phyloP scores from a whole-genome alignment of 2,329 filamentous ascomycete genomes.

The Claviceps capensis region DNA sequence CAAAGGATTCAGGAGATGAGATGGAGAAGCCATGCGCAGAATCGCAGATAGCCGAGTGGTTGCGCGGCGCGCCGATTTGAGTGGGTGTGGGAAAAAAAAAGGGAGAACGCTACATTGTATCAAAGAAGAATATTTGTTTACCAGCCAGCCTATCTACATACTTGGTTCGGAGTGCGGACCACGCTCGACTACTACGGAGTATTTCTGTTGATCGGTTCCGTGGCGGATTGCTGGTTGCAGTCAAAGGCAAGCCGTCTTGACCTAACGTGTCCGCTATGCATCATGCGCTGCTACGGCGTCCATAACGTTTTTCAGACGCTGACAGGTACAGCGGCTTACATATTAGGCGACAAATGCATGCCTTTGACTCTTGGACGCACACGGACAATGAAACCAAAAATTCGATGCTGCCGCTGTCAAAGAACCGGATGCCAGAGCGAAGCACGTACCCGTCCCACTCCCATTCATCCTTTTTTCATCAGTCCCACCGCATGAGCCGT shows the following conservation, averaged over 20 bases:
- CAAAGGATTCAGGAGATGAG: neutral
- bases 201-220: neutral
- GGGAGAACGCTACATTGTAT: neutral
- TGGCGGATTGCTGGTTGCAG: neutral
- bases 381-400: too few relatives aligned
- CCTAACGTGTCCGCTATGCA: neutral
- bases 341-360: neutral
- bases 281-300: neutral
- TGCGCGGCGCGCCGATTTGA: neutral
- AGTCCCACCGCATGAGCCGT: neutral
- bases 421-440: too few relatives aligned
- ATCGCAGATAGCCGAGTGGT: neutral
- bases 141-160: neutral
- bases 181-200: neutral
- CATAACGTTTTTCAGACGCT: neutral
- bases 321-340: neutral
- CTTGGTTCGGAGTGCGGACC: neutral
- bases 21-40: neutral
- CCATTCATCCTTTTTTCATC: neutral
- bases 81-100: neutral
- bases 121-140: neutral
- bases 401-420: too few relatives aligned
- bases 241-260: neutral
- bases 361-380: neutral
- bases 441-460: too few relatives aligned